Evolutionary conservation across 192 early-diverging fungal genomes (phyloP), one percentile per base, ranked within the genome.

Genomic region (Funneliformis geosporum): DNA sequence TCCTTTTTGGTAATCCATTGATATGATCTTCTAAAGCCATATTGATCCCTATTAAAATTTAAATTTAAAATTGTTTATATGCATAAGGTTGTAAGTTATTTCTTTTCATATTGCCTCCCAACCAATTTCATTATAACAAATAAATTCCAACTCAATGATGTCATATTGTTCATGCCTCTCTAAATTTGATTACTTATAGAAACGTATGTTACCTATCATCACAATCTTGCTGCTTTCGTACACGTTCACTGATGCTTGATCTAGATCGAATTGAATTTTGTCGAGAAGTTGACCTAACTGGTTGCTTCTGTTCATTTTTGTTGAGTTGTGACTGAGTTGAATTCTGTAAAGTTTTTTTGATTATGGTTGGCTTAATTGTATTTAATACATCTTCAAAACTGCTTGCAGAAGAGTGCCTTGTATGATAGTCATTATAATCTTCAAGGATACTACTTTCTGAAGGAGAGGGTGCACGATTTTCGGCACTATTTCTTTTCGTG

Each of bases 21-120:
- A 21, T 84, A 84, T 25, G 80, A 80, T 61, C 83, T 85, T 61
- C 84, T 85, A 78, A 91, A 91, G 21, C 90, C 90, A 80, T 91
- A 91, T 75, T 83, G 84, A 76, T 91, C 90, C 33, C 90, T 90
- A 84, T 50, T 40, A 78, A 66, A 67, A 33, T 61, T n/a, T 38
- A 60, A 14, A 33, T 9, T 6, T 7, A 10, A 25, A 65, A 65
- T 11, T 5, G 12, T 12, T 12, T 27, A 38, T 21, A 21, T 5
- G 23, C 23, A 65, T 28, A 66, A 65, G 7, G 1, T 28, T 65
- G 23, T 33, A 33, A 21, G 60, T 23, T 12, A 33, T 33, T 33
- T 33, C 33, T 33, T 33, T 33, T 33, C 0, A 33, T 33, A 33
- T 33, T 33, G 33, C 33, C 33, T 33, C 2, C 2, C 33, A 33